phyloP scores from a whole-genome alignment of 106 monocot species.

The Allium cepa region DNA sequence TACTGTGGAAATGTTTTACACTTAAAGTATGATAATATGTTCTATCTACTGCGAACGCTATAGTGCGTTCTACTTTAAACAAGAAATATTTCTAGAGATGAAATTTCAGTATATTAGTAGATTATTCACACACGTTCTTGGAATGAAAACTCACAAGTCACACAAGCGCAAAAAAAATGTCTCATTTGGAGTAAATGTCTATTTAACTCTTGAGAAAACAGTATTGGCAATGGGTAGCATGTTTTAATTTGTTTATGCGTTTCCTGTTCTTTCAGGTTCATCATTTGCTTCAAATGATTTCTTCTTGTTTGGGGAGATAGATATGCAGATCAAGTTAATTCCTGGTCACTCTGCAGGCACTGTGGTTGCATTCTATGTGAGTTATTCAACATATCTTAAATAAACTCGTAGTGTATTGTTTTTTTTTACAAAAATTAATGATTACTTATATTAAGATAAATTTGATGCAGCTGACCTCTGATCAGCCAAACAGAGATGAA shows the following conservation, averaged over 20 bases:
- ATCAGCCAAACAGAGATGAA: slow-evolving; percentile 11
- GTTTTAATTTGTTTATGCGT: neutral
- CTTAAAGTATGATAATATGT: too few relatives aligned
- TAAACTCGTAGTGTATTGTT: neutral
- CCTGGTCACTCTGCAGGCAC: slow-evolving; percentile 5
- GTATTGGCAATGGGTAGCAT: too few relatives aligned
- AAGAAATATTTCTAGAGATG: too few relatives aligned
- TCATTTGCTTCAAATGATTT: slow-evolving; percentile 7
- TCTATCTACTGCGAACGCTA: too few relatives aligned
- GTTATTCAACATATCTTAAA: neutral
- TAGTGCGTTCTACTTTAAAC: too few relatives aligned
- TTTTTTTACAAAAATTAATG: neutral
- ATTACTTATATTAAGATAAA: neutral
- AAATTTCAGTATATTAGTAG: too few relatives aligned
- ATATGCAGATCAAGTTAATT: slow-evolving; percentile 11
- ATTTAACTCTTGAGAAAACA: too few relatives aligned
- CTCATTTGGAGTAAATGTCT: too few relatives aligned
- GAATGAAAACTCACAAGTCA: too few relatives aligned
- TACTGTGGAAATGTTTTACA: too few relatives aligned
- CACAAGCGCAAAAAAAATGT: too few relatives aligned
- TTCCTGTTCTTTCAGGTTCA: neutral
- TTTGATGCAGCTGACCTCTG: slow-evolving; percentile 7
- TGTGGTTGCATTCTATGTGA: slow-evolving; percentile 45
- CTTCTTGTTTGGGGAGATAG: slow-evolving; percentile 10
- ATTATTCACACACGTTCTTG: too few relatives aligned